Percentiles rank a stretch among this genome's conserved stretches.
Evolutionary conservation across 148 eudicot genomes (phyloP).

Genomic region (Heliosperma pusillum): DNA sequence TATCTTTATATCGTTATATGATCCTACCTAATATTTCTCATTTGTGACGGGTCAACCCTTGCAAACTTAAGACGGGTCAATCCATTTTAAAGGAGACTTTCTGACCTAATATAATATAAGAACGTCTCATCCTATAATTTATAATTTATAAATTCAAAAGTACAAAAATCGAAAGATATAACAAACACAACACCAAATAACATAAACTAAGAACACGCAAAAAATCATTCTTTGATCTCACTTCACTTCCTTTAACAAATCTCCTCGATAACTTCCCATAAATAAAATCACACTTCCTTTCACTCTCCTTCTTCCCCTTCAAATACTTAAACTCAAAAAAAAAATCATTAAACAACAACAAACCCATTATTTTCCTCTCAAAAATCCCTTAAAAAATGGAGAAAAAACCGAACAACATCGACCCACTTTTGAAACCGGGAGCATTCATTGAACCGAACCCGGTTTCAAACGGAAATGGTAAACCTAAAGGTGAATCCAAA

Average conservation of each 20-base stretch:
- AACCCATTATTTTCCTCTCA: neutral
- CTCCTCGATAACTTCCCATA: neutral
- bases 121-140: no score
- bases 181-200: neutral
- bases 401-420: constrained; percentile 11
- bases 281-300: neutral
- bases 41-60: no score
- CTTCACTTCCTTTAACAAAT: neutral
- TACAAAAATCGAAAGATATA: no score
- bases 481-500: neutral
- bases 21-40: no score
- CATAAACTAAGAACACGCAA: neutral
- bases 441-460: constrained; percentile 30
- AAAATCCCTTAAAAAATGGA: constrained; percentile 5
- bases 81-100: no score
- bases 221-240: constrained; percentile 5
- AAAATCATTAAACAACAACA: no score
- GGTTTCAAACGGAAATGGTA: constrained; percentile 8
- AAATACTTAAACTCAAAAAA: neutral
- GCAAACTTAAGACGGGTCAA: no score
- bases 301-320: neutral
- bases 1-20: no score
- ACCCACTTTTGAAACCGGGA: constrained; percentile 33
- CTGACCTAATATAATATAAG: no score
- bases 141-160: no score